Evolutionary conservation across 176 grass and related monocot species (phyloP), one percentile per base, ranked within the genome.

Genomic region (Oryza rufipogon): DNA sequence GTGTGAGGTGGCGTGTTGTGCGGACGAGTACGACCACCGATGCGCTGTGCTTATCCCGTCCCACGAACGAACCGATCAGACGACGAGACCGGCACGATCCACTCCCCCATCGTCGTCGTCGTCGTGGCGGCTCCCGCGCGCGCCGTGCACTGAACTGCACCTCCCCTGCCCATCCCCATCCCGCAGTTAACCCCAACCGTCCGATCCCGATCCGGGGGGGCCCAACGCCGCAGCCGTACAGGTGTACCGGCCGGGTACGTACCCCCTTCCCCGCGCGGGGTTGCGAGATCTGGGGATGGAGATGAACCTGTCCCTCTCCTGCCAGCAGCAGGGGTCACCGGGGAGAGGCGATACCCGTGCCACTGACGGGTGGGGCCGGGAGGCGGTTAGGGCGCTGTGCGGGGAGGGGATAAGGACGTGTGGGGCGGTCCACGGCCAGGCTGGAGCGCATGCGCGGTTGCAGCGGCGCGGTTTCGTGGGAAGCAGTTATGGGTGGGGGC

Each of bases 401-500:
- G 7, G 5, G 8, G 7, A 2, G 2, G 46, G 5, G 78, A 69
- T 42, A 48, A 25, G 49, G 36, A 32, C 52, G 52, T 4, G 39
- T 0, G 52, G 17, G 42, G 3, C 46, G 86, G 80, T 73, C 73
- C 73, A 47, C 23, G 28, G 74, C 56, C 88, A 90, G 88, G 15
- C 88, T 90, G 88, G 47, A 76, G 23, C 73, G 83, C 88, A 81
- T 63, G 20, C 68, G 15, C 68, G 15, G 38, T 30, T 44, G 34
- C 13, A 51, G 60, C 76, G 70, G 33, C 75, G 75, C 33, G 39
- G 64, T 30, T 85, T 64, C 73, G 68, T 66, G 73, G 34, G 83
- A 1, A 1, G 56, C 79, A 48, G 85, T 77, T 71, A 48, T 79
- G 36, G 38, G 26, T 16, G 25, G 67, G 22, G 67, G 34, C 34